These are phyloP conservation scores for Fusarium albosuccineum DNA, from an alignment of 2,329 filamentous ascomycete species.

Conservation along the genomic window DNA sequence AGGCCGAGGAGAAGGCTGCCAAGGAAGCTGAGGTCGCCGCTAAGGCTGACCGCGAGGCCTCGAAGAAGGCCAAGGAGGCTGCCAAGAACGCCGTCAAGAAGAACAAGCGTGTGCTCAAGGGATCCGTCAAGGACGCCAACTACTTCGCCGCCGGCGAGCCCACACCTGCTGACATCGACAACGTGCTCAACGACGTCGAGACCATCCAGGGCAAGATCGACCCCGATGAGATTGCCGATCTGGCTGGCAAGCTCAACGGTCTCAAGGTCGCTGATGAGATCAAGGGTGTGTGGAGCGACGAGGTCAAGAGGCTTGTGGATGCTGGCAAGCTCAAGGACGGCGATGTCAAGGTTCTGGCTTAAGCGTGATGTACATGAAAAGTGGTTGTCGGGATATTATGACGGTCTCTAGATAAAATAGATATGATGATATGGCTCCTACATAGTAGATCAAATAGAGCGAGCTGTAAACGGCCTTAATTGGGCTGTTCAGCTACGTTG, in stretches of 20 bases:
- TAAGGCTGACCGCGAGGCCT: conserved; percentile 84
- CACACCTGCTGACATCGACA: conserved; percentile 82
- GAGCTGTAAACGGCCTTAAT: conserved; percentile 11
- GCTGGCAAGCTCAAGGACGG: conserved; percentile 89
- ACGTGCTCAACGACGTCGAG: conserved; percentile 87
- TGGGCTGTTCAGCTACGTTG: conserved; percentile 12
- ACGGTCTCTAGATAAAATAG: conserved; percentile 41
- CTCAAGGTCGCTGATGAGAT: conserved; percentile 86
- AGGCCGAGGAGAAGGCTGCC: conserved; percentile 82
- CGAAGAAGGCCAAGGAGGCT: conserved; percentile 98
- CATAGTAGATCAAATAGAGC: conserved; percentile 24
- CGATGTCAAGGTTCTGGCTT: conserved; percentile 77
- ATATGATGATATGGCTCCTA: conserved; percentile 34
- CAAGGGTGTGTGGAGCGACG: conserved; percentile 83
- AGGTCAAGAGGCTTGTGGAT: conserved; percentile 81
- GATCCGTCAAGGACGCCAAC: conserved; percentile 95
- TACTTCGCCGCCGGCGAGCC: conserved; percentile 88
- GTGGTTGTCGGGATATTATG: conserved; percentile 28
- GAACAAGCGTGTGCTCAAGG: conserved; percentile 98
- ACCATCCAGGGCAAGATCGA: conserved; percentile 89
- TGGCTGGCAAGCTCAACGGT: conserved; percentile 84
- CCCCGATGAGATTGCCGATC: conserved; percentile 85
- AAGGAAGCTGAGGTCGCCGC: conserved; percentile 89
- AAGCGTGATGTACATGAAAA: conserved; percentile 22
- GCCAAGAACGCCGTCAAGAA: conserved; percentile 99